Evolutionary conservation across 148 eudicot species (phyloP).

Genomic region (Rhododendron vialii): DNA sequence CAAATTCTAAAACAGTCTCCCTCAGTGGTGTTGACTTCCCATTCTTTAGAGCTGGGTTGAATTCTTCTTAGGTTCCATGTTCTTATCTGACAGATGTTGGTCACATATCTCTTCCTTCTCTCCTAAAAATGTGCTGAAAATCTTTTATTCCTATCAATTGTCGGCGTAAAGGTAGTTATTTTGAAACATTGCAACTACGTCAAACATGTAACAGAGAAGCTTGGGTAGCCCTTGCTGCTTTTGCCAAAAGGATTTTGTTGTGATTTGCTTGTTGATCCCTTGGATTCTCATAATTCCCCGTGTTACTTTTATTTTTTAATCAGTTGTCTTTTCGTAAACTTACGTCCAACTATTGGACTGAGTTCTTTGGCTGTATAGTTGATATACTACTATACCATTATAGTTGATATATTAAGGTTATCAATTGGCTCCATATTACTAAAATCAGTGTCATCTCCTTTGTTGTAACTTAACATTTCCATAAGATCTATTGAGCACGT

Average conservation of each 20-base stretch:
- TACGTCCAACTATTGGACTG: not conserved
- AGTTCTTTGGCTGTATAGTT: not conserved
- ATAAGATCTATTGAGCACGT: not conserved
- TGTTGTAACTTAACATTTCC: not conserved
- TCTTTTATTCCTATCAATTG: not conserved
- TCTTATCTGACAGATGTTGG: not conserved
- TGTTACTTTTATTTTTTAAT: not conserved
- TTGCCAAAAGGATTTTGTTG: not conserved
- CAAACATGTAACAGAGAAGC: not conserved
- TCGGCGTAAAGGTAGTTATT: not conserved
- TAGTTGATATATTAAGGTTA: not conserved
- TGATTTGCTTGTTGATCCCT: not conserved
- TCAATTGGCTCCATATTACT: not conserved
- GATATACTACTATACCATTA: not conserved
- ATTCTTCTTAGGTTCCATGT: not conserved
- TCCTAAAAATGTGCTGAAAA: not conserved
- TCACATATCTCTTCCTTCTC: not conserved
- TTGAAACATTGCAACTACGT: too few relatives aligned
- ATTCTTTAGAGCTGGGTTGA: not conserved
- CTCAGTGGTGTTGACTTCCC: not conserved
- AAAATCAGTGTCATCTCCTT: not conserved
- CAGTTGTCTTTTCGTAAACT: not conserved
- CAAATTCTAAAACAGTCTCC: not conserved
- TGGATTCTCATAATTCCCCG: not conserved
- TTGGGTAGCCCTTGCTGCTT: not conserved